These are phyloP conservation scores for Cutaneotrichosporon daszewskae DNA, from an alignment of 1,284 basidiomycete genomes.

Conservation along the genomic window DNA sequence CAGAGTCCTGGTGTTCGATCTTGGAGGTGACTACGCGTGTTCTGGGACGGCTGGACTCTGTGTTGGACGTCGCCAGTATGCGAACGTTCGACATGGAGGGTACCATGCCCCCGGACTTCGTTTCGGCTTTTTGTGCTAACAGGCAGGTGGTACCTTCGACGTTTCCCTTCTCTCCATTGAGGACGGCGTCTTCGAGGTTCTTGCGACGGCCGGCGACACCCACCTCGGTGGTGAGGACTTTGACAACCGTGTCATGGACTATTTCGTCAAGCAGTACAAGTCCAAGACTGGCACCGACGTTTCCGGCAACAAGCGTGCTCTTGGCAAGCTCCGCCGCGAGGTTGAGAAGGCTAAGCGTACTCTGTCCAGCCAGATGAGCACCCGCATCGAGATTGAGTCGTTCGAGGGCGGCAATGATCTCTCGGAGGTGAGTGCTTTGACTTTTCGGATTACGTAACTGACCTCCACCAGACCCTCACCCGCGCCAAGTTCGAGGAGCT, in stretches of 20 bases:
- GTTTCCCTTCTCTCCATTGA: constrained; percentile 96
- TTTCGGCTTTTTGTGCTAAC: too few species aligned
- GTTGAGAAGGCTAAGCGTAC: constrained; percentile 99
- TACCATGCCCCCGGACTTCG: too few species aligned
- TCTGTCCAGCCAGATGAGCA: constrained; percentile 71
- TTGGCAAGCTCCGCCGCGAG: constrained; percentile 96
- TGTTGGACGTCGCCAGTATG: too few species aligned
- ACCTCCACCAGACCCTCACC: constrained; percentile 90
- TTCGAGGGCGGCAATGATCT: constrained; percentile 97
- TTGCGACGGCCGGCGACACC: constrained; percentile 98
- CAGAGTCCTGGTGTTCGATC: constrained; percentile 94
- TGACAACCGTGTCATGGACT: constrained; percentile 95
- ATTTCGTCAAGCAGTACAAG: constrained; percentile 96
- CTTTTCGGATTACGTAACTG: constrained; percentile 87
- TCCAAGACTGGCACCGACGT: constrained; percentile 91
- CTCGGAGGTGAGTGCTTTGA: constrained; percentile 69
- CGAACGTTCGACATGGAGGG: too few species aligned
- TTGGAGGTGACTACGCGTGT: too few species aligned
- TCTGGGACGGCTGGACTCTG: too few species aligned
- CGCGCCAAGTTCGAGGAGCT: constrained; percentile 98
- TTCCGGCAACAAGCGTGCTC: constrained; percentile 74
- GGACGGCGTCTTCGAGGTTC: constrained; percentile 98
- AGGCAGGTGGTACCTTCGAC: constrained; percentile 99
- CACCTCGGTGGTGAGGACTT: constrained; percentile 99
- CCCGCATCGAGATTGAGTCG: constrained; percentile 67